phyloP scores from a whole-genome alignment of 176 grass and related monocot genomes.

The Ampelocalamus luodianensis region DNA sequence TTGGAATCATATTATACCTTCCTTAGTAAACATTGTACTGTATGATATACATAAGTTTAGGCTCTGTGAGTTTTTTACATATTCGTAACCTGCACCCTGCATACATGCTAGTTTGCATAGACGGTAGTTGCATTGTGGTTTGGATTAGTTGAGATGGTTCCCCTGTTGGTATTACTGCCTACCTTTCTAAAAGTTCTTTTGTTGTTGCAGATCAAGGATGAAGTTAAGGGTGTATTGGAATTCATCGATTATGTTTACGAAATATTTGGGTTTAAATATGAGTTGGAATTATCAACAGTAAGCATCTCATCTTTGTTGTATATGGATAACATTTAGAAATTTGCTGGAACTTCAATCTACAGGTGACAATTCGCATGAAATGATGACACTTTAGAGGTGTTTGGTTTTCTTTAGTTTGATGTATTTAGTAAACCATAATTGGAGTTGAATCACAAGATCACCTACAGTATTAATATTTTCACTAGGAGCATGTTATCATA shows the following conservation, averaged over 20 bases:
- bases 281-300: constrained; percentile 97
- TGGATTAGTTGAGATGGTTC: constrained; percentile 1
- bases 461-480: neutral
- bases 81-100: neutral
- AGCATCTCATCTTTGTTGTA: constrained; percentile 38
- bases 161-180: neutral
- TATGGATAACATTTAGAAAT: constrained; percentile 26
- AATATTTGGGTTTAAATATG: constrained; percentile 94
- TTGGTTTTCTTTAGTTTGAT: neutral
- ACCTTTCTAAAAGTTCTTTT: constrained; percentile 23
- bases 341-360: constrained; percentile 20
- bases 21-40: neutral
- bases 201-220: constrained; percentile 82
- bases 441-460: constrained; percentile 14
- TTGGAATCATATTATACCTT: constrained; percentile 11
- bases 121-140: neutral
- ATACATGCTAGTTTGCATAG: constrained; percentile 17
- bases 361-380: constrained; percentile 20
- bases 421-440: neutral
- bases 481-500: neutral
- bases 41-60: constrained; percentile 16
- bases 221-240: constrained; percentile 81
- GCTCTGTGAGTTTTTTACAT: neutral
- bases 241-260: constrained; percentile 89
- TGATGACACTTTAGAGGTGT: neutral